Conservation (phyloP, 1,284 basidiomycete species). For the Salmacisia buchloeana region DNA sequence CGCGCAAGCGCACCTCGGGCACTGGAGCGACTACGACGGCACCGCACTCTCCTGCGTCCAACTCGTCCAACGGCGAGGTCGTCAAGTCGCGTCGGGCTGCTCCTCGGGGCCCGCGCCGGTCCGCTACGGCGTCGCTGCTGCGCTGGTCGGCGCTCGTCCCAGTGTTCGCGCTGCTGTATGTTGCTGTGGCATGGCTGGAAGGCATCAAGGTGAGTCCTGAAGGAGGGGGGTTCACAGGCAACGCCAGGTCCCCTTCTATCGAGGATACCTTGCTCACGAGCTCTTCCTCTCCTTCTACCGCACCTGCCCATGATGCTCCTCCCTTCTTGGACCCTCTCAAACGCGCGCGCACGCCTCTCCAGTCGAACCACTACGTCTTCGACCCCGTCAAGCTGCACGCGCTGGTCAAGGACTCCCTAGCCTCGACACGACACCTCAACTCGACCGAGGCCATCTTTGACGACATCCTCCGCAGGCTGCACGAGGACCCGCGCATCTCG, state of each 20-base stretch:
- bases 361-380: slow-evolving; percentile 43
- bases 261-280: background rate
- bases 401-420: slow-evolving; percentile 31
- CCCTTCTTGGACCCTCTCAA: background rate
- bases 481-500: slow-evolving; percentile 31
- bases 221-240: background rate
- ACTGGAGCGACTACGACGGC: background rate
- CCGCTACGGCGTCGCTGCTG: too few relatives aligned
- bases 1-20: background rate
- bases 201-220: slow-evolving; percentile 10
- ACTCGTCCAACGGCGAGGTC: background rate
- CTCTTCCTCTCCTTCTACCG: background rate
- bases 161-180: background rate
- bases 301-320: background rate
- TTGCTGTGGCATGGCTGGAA: slow-evolving; percentile 2
- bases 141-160: background rate
- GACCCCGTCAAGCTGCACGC: slow-evolving; percentile 35
- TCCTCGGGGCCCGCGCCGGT: too few relatives aligned
- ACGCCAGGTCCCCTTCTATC: too few relatives aligned
- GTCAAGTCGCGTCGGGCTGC: too few relatives aligned
- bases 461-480: slow-evolving; percentile 34
- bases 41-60: background rate
- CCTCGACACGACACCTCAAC: slow-evolving; percentile 23
- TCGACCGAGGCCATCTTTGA: slow-evolving; percentile 42
- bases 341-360: background rate